Evolutionary conservation across 306 rosid genomes (phyloP), one percentile per base, ranked within the genome.

Genomic region (Trifolium dubium): DNA sequence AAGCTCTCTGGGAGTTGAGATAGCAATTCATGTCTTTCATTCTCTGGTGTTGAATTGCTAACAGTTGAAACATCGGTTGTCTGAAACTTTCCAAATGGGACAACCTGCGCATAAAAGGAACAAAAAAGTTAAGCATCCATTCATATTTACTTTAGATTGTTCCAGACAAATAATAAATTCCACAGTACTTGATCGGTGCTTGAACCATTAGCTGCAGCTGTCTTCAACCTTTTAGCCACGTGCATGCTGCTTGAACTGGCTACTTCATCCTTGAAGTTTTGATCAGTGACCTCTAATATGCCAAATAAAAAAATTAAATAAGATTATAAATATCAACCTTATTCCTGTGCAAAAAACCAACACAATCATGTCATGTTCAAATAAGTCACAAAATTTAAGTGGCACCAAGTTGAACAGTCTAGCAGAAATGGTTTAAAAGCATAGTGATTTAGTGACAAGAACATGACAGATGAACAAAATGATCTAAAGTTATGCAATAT

Each of bases 181-280:
- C 46, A 79, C 56, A 40, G 60, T 82, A 93, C 97, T 61, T 89
- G 86, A 79, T 80, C 85, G 19, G 63, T 78, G 79, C 61, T 50
- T 47, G 82, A 79, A 79, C 74, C 62, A 31, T 75, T 83, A 35
- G 83, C 82, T 62, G 74, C 30, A 79, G 81, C 63, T 46, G 70
- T 82, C 88, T 80, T 89, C 77, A 71, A 73, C 85, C 89, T 83
- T 83, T 91, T 91, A 8, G 77, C 63, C 73, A n/a, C 10, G 17
- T 90, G 80, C 63, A 69, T 67, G 78, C 85, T 12, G 78, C 82
- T 68, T 67, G 86, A 76, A 65, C 81, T 77, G 77, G 83, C 84
- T 83, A 62, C 86, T 56, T 85, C 86, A 54, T 85, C 86, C 78
- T 62, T 82, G 82, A 93, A 93, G 85, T 91, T 93, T 87, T 91